Percentiles rank a stretch among this genome's conserved stretches.
Evolutionary conservation across 139 green algal species (phyloP).

Genomic region (Coelastrella sp.): DNA sequence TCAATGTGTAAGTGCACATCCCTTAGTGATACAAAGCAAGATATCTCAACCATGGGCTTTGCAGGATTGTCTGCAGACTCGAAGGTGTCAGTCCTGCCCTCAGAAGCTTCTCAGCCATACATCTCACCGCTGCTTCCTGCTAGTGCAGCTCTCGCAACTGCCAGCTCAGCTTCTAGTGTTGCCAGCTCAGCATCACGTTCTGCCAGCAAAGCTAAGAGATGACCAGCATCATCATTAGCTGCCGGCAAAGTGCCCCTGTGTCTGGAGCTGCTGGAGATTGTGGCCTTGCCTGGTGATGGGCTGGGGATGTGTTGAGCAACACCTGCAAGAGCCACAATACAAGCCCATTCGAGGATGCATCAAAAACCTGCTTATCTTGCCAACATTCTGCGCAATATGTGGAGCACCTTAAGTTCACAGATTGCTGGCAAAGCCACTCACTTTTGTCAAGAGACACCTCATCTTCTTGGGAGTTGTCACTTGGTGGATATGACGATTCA

Average conservation of each 20-base stretch:
- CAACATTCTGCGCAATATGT: too few relatives aligned
- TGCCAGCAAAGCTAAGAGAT: slow-evolving; percentile 27
- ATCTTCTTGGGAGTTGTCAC: neutral
- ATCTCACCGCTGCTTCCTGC: neutral
- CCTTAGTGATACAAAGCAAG: too few relatives aligned
- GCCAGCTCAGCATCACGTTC: slow-evolving; percentile 63
- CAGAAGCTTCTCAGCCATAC: too few relatives aligned
- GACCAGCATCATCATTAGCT: neutral
- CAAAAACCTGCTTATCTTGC: too few relatives aligned
- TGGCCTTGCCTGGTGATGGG: neutral
- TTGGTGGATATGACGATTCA: too few relatives aligned
- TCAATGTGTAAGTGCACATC: neutral
- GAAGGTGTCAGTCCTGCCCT: too few relatives aligned
- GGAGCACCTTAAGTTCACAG: too few relatives aligned
- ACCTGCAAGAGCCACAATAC: neutral
- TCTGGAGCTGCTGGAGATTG: slow-evolving; percentile 8
- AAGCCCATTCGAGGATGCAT: too few relatives aligned
- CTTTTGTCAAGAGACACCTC: neutral
- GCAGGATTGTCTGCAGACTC: too few relatives aligned
- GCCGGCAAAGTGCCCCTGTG: neutral
- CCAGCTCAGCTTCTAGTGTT: slow-evolving; percentile 41
- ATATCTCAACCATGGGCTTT: too few relatives aligned
- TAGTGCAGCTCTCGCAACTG: neutral
- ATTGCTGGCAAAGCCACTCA: neutral
- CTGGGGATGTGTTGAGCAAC: neutral